Evolutionary conservation across 306 rosid genomes (phyloP).

Genomic region (Vigna nakashimae): DNA sequence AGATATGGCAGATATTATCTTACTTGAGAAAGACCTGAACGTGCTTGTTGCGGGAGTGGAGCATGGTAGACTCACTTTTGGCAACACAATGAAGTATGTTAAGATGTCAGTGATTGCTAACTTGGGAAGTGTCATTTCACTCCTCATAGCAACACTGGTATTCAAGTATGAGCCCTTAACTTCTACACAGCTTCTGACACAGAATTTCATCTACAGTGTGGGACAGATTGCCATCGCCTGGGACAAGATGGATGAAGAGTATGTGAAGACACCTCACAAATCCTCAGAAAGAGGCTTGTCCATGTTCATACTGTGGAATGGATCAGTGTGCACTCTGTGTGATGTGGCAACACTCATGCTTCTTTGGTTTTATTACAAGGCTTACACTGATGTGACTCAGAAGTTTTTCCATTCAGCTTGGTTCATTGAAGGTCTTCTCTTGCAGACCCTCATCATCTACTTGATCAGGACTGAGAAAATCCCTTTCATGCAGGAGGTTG

Average conservation of each 20-base stretch:
- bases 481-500: slow-evolving; percentile 72
- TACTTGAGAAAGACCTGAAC: slow-evolving; percentile 85
- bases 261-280: slow-evolving; percentile 66
- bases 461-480: slow-evolving; percentile 77
- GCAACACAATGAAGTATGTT: slow-evolving; percentile 87
- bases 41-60: slow-evolving; percentile 85
- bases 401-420: slow-evolving; percentile 78
- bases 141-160: slow-evolving; percentile 64
- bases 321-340: slow-evolving; percentile 76
- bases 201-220: slow-evolving; percentile 74
- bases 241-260: slow-evolving; percentile 83
- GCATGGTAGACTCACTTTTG: slow-evolving; percentile 78
- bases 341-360: slow-evolving; percentile 70
- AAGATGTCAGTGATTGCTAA: slow-evolving; percentile 86
- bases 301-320: slow-evolving; percentile 80
- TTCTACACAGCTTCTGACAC: slow-evolving; percentile 74
- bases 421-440: slow-evolving; percentile 82
- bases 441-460: slow-evolving; percentile 83
- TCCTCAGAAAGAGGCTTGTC: slow-evolving; percentile 66
- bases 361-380: slow-evolving; percentile 62
- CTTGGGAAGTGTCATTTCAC: slow-evolving; percentile 75
- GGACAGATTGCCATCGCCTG: slow-evolving; percentile 63
- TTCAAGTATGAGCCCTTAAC: slow-evolving; percentile 74
- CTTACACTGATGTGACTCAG: slow-evolving; percentile 7
- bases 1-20: slow-evolving; percentile 82